Evolutionary conservation across 257 asterid species (phyloP).

Genomic region (Gardenia jasminoides): DNA sequence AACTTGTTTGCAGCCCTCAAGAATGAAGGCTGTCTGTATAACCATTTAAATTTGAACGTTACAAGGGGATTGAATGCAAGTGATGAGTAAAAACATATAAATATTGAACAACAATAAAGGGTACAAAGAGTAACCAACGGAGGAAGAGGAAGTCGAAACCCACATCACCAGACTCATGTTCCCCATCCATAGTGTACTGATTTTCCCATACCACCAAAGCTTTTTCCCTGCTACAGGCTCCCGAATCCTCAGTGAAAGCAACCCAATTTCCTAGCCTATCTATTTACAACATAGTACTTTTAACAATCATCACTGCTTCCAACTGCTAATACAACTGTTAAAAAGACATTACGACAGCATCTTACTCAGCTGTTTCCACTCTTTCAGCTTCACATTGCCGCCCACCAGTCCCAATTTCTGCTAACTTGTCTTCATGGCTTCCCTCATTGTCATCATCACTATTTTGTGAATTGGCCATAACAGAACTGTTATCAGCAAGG

Average conservation of each 20-base stretch:
- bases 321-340: not conserved
- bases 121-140: not conserved
- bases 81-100: not conserved
- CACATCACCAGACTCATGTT: not conserved
- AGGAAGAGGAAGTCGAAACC: not conserved
- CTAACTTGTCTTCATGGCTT: conserved; percentile 37
- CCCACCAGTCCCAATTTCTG: conserved; percentile 47
- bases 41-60: not conserved
- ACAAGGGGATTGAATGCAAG: not conserved
- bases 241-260: conserved; percentile 6
- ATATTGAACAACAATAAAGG: not conserved
- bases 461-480: conserved; percentile 15
- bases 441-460: conserved; percentile 20
- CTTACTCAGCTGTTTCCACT: conserved; percentile 31
- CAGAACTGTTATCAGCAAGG: conserved; percentile 12
- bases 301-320: conserved; percentile 17
- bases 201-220: conserved; percentile 6
- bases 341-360: not conserved
- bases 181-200: not conserved
- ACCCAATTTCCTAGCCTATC: conserved; percentile 18
- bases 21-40: too few species aligned
- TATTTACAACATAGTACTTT: conserved; percentile 39
- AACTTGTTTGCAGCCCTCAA: too few species aligned
- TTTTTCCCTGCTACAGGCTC: not conserved
- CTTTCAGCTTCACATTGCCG: conserved; percentile 40